phyloP scores from a whole-genome alignment of 1,284 basidiomycete genomes.

The Apiotrichum brassicae region DNA sequence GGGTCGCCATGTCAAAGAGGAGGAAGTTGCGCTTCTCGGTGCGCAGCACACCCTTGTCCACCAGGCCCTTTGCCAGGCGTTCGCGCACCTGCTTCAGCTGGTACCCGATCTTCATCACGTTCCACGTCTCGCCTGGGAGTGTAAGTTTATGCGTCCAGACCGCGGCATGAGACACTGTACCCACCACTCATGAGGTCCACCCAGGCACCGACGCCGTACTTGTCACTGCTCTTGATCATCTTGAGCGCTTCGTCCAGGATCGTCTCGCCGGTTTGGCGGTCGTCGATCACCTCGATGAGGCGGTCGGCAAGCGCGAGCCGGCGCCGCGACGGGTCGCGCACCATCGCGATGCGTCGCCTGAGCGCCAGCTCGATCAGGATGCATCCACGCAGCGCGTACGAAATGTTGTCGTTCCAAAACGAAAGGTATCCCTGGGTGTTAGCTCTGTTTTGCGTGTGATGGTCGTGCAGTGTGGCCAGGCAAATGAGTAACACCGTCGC shows the following conservation, averaged over 20 bases:
- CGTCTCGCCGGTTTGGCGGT: constrained; percentile 86
- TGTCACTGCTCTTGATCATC: constrained; percentile 78
- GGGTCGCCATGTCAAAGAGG: constrained; percentile 97
- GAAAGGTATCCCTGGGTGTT: constrained; percentile 83
- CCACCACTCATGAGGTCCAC: constrained; percentile 85
- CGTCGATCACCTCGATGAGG: constrained; percentile 82
- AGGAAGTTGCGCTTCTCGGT: constrained; percentile 96
- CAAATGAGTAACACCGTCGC: too few species aligned
- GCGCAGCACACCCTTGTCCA: constrained; percentile 93
- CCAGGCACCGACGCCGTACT: constrained; percentile 85
- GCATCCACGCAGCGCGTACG: constrained; percentile 88
- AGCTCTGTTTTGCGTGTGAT: too few species aligned
- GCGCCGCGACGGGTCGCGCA: constrained; percentile 72
- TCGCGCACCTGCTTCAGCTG: constrained; percentile 96
- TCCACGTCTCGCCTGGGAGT: constrained; percentile 85
- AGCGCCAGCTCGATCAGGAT: constrained; percentile 91
- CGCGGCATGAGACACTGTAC: too few species aligned
- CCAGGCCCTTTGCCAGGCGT: constrained; percentile 90
- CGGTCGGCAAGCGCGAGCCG: constrained; percentile 72
- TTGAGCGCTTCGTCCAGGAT: constrained; percentile 90
- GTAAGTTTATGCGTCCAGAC: too few species aligned
- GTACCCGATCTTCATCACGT: constrained; percentile 96
- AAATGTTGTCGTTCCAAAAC: constrained; percentile 98
- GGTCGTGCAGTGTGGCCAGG: too few species aligned
- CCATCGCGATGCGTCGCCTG: constrained; percentile 78